These are phyloP conservation scores for Euphorbia tirucalli DNA, from an alignment of 345 rosid genomes.

Conservation along the genomic window DNA sequence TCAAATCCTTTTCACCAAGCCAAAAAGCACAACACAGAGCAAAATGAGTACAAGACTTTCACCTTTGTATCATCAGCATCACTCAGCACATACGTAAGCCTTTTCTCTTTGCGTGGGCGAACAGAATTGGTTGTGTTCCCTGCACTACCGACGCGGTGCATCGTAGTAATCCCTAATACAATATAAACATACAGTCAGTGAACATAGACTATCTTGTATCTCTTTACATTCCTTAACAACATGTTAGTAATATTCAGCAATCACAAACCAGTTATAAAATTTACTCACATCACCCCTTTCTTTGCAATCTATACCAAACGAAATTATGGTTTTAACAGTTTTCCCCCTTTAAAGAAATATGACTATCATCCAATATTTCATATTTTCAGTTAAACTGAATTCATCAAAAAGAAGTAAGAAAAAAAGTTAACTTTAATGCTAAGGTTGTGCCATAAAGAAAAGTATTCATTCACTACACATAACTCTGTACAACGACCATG, in stretches of 20 bases:
- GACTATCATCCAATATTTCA: not conserved
- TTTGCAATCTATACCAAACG: not conserved
- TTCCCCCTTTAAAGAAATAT: not conserved
- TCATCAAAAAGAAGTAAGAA: not conserved
- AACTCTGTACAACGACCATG: not conserved
- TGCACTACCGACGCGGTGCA: constrained; percentile 99
- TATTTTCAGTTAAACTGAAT: not conserved
- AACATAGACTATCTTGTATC: not conserved
- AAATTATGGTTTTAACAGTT: not conserved
- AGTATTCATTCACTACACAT: not conserved
- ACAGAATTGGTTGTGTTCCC: constrained; percentile 81
- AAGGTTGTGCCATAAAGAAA: not conserved
- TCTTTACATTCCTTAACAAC: not conserved
- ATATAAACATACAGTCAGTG: constrained; percentile 10
- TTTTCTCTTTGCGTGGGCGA: constrained; percentile 94
- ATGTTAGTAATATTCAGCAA: not conserved
- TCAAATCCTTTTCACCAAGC: not conserved
- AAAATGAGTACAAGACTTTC: constrained; percentile 3
- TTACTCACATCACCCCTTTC: not conserved
- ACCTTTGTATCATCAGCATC: constrained; percentile 81
- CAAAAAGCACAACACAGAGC: not conserved
- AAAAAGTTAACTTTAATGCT: too few species aligned
- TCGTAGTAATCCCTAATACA: constrained; percentile 47
- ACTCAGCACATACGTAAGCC: constrained; percentile 83
- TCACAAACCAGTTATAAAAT: not conserved